Percentiles rank a stretch among this genome's conserved stretches.
phyloP scores from a whole-genome alignment of 2,329 filamentous ascomycete genomes.

The Pestalotiopsis sp. region DNA sequence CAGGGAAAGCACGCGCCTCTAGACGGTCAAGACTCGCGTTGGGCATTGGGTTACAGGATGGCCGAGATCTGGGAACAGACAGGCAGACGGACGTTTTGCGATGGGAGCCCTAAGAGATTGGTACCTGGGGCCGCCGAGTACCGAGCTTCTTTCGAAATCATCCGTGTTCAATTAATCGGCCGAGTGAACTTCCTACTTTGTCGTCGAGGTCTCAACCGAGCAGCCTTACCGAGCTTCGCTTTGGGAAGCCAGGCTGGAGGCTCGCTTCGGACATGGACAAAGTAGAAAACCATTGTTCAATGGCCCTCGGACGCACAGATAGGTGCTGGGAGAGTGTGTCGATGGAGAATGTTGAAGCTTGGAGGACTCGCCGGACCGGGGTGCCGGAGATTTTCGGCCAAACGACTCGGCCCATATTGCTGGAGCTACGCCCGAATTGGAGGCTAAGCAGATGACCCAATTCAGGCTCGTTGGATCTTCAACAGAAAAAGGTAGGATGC shows the following conservation, averaged over 20 bases:
- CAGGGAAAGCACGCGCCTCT: slow-evolving; percentile 3
- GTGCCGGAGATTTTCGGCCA: slow-evolving; percentile 27
- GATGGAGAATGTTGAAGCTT: slow-evolving; percentile 17
- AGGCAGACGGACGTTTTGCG: slow-evolving; percentile 3
- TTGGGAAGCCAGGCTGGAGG: slow-evolving; percentile 8
- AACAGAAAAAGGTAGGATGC: background rate
- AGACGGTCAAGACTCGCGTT: background rate
- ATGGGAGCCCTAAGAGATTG: slow-evolving; percentile 5
- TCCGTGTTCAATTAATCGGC: slow-evolving; percentile 11
- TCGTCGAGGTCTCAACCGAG: slow-evolving; percentile 8
- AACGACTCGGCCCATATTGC: slow-evolving; percentile 11
- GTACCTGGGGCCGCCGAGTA: background rate
- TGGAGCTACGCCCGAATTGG: background rate
- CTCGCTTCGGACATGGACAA: slow-evolving; percentile 19
- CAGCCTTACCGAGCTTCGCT: slow-evolving; percentile 11
- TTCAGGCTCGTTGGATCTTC: slow-evolving; percentile 1
- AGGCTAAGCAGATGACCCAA: background rate
- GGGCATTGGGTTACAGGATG: background rate
- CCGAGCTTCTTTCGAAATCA: background rate
- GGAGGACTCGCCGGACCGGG: slow-evolving; percentile 23
- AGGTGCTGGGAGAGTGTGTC: slow-evolving; percentile 8
- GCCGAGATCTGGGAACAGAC: background rate
- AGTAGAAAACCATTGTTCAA: slow-evolving; percentile 6
- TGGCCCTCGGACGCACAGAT: background rate
- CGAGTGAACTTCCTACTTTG: slow-evolving; percentile 14